Conservation (phyloP, 2,329 filamentous ascomycete genomes). For the Akanthomyces lecanii region DNA sequence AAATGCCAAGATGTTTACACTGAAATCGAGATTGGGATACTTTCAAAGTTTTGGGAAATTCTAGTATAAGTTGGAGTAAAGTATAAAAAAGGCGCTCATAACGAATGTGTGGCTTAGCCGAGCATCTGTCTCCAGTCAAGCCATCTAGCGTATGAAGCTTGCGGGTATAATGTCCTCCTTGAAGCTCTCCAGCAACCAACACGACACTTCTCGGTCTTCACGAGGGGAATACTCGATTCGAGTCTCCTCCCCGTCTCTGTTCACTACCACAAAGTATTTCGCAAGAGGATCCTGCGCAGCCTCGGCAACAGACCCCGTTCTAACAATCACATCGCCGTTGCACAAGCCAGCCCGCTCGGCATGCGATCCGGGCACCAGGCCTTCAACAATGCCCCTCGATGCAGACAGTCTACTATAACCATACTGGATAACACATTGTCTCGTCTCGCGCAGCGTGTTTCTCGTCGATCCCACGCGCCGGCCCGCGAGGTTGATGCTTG, state of each 20-base stretch:
- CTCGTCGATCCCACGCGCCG: conserved; percentile 12
- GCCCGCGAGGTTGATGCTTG: conserved; percentile 9
- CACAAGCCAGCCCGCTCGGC: conserved; percentile 12
- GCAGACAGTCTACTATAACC: conserved; percentile 9
- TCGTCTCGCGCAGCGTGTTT: conserved; percentile 14
- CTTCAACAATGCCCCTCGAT: neutral
- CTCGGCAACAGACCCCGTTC: neutral
- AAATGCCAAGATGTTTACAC: no score
- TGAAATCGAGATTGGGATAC: no score
- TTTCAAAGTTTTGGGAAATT: neutral
- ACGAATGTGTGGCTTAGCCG: neutral
- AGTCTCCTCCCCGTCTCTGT: neutral
- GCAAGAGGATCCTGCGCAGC: neutral
- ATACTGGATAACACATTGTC: conserved; percentile 4
- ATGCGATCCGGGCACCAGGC: conserved; percentile 6
- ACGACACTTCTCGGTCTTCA: conserved; percentile 4
- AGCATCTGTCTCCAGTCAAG: neutral
- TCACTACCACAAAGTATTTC: conserved; percentile 6
- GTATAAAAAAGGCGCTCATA: neutral
- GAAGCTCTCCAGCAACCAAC: conserved; percentile 16
- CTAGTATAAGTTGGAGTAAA: no score
- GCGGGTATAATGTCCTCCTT: conserved; percentile 16
- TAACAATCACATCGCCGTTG: conserved; percentile 12
- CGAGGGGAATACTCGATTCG: conserved; percentile 9
- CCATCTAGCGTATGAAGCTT: conserved; percentile 4